A percentile compares a stretch with the other conserved stretches of the same genome.
Evolutionary conservation across 352 stramenopile species (phyloP).

Genomic region (Phytophthora megakarya): DNA sequence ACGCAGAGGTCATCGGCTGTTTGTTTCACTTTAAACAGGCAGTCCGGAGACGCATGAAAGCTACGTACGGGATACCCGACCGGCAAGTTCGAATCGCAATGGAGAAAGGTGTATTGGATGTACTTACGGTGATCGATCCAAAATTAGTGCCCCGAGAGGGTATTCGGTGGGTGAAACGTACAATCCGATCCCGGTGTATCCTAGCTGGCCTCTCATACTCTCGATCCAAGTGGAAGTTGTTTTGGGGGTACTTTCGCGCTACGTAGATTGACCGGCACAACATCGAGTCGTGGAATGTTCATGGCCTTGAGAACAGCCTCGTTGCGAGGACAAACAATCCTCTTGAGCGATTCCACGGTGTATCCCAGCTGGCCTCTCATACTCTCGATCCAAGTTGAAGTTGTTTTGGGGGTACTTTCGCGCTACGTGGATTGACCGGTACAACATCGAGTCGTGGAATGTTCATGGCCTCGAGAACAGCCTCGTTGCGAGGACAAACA

Average conservation of each 20-base stretch:
- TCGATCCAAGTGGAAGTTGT: neutral
- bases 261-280: neutral
- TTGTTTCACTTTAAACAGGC: neutral
- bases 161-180: too few relatives aligned
- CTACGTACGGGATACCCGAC: neutral
- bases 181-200: too few relatives aligned
- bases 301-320: neutral
- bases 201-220: too few relatives aligned
- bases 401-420: neutral
- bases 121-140: neutral
- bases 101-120: neutral
- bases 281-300: neutral
- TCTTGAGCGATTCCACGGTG: neutral
- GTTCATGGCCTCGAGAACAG: neutral
- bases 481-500: neutral
- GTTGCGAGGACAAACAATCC: constrained; percentile 3
- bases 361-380: too few relatives aligned
- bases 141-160: neutral
- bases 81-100: neutral
- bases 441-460: neutral
- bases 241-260: neutral
- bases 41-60: neutral
- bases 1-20: neutral
- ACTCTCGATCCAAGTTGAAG: neutral
- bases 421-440: neutral